A percentile compares a stretch with the other conserved stretches of the same genome.
Evolutionary conservation across 352 stramenopile genomes (phyloP).

Genomic region (Elongisporangium undulatum): DNA sequence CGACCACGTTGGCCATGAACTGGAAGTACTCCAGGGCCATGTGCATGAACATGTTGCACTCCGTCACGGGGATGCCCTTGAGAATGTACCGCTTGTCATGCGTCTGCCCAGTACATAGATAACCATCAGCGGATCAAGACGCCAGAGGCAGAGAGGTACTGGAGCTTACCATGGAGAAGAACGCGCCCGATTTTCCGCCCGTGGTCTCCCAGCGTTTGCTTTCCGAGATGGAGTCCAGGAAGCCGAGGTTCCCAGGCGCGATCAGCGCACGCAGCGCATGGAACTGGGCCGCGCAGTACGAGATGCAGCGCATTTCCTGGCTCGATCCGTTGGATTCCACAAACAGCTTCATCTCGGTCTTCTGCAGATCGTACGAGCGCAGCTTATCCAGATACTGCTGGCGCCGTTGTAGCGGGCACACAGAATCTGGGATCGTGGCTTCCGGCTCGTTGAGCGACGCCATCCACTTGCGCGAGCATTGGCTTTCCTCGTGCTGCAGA

Average conservation of each 20-base stretch:
- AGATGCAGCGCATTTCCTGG: constrained; percentile 65
- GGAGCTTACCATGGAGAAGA: constrained; percentile 73
- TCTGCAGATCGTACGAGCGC: constrained; percentile 58
- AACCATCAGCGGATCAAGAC: constrained; percentile 5
- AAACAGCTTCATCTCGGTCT: constrained; percentile 78
- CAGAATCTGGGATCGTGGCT: neutral
- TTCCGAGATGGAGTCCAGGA: constrained; percentile 78
- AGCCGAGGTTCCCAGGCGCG: constrained; percentile 64
- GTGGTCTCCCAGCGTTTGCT: constrained; percentile 72
- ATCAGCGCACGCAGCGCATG: constrained; percentile 68
- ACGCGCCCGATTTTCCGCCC: constrained; percentile 83
- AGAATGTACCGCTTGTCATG: constrained; percentile 83
- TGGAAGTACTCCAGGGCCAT: constrained; percentile 87
- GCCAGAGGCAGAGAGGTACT: constrained; percentile 2
- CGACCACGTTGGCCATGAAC: constrained; percentile 69
- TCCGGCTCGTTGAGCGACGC: neutral
- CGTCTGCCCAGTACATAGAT: constrained; percentile 26
- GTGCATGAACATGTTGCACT: constrained; percentile 90
- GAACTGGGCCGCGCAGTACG: constrained; percentile 83
- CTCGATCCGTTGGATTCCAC: constrained; percentile 43
- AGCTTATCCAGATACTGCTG: constrained; percentile 61
- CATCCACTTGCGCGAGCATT: constrained; percentile 5
- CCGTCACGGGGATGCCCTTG: constrained; percentile 80
- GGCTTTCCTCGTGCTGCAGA: constrained; percentile 18
- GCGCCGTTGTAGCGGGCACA: neutral